A percentile compares a stretch with the other conserved stretches of the same genome.
These are phyloP conservation scores for Ophiostoma quercus DNA, from an alignment of 2,329 filamentous ascomycete genomes.

Conservation along the genomic window DNA sequence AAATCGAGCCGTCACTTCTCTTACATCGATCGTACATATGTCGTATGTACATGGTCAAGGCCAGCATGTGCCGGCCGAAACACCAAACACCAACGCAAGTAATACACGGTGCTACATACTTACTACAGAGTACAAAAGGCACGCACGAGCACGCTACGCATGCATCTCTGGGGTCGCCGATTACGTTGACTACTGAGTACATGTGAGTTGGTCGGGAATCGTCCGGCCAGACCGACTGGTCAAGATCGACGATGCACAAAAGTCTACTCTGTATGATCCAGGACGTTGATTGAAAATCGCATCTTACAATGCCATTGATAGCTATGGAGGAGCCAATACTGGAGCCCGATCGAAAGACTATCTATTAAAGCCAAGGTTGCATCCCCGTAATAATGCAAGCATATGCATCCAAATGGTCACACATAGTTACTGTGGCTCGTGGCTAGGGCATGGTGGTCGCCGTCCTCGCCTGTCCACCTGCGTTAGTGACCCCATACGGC, in stretches of 20 bases:
- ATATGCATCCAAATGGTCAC: background rate
- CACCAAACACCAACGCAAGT: background rate
- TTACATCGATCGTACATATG: background rate
- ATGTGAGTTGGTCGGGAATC: background rate
- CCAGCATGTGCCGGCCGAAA: background rate
- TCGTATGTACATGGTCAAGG: background rate
- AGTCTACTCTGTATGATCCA: background rate
- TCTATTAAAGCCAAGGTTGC: background rate
- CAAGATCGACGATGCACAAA: background rate
- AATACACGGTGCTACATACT: background rate
- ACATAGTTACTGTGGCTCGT: background rate
- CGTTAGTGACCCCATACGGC: constrained; percentile 6
- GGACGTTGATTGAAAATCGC: background rate
- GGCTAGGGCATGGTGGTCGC: background rate
- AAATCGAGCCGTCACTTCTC: background rate
- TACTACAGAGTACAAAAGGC: background rate
- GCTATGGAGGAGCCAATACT: background rate
- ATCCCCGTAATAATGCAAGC: constrained; percentile 3
- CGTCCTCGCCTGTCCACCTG: background rate
- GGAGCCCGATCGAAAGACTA: background rate
- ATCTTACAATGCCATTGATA: background rate
- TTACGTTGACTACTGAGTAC: background rate
- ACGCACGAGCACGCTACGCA: background rate
- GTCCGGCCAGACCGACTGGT: background rate
- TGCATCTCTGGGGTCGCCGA: background rate